Evolutionary conservation across 805 yeast genomes (phyloP), one percentile per base, ranked within the genome.

Genomic region (Sugiyamaella chiloensis): DNA sequence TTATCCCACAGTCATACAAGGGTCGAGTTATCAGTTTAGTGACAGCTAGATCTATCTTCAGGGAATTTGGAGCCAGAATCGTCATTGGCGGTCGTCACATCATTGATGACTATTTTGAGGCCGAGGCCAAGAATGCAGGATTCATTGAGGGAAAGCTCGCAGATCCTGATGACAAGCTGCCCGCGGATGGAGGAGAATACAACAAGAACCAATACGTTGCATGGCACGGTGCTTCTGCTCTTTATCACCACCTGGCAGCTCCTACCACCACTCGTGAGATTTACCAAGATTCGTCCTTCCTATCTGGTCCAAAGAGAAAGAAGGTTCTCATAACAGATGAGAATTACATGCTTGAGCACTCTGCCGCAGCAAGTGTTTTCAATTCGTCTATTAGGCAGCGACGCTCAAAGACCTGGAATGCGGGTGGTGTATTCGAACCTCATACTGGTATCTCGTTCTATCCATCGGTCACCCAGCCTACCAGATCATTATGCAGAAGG

Each of bases 61-160:
- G 89, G 54, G 98, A 90, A 67, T 91, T 93, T 71, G 99, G 99
- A 3, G 86, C 96, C 20, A 79, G 80, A 52, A 80, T 90, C 43
- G 72, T 93, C 31, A 76, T 79, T 17, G 85, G 87, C 45, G 99
- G 99, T 36, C 78, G 76, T 52, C 80, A 85, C 55, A 84, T 87
- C 24, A 74, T 70, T 9, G 99, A 93, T 68, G 99, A 93, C 65
- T 93, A 90, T 64, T 87, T 90, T 72, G 95, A 85, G 61, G 77
- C 76, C 26, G 73, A 66, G 41, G 70, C 76, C 2, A 65, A 69
- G 16, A 58, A 50, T 19, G 78, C 78, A 21, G 89, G 88, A 30
- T 84, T 79, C 24, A 74, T 76, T 14, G 80, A 81, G 46, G 96
- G 95, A 20, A 85, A 82, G 50, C 65, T 76, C 37, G 89, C 87